Base-by-base conservation (phyloP, 768 basidiomycete genomes). In the Cyathus striatus region DNA sequence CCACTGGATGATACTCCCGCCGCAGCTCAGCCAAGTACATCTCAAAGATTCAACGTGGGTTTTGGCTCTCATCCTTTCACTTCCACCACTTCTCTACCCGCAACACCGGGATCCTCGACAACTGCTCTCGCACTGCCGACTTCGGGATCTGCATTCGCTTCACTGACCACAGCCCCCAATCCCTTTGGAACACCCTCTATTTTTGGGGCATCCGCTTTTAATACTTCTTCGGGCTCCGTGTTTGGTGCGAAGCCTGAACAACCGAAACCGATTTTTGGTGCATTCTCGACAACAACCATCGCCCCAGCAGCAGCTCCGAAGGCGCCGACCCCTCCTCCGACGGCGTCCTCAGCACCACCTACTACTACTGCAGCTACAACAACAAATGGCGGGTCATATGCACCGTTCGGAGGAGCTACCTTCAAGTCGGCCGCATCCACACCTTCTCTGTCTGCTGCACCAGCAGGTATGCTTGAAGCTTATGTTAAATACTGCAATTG, bases 61-160 rank as follows among this genome's bases (percentile, higher is more conserved):
- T 36, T 36, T n/a, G 7, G 9, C 27, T 7, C 10, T 36, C 12
- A 9, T 6, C 36, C 51, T 22, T 38, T 44, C 23, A 36, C 48
- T 5, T 39, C 55, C 7, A 42, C 61, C 9, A 48, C 54, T 14
- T 49, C 58, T 14, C 35, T n/a, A 9, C 27, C 27, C 9, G 9
- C 27, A 30, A 7, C 27, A n/a, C 27, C 27, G 27, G 27, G 7
- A 30, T 7, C 35, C 17, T 45, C 49, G 12, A n/a, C n/a, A n/a
- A n/a, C n/a, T n/a, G n/a, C n/a, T n/a, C n/a, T n/a, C n/a, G n/a
- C n/a, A n/a, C n/a, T n/a, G n/a, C n/a, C n/a, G n/a, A n/a, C n/a
- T n/a, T n/a, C n/a, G n/a, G n/a, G n/a, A n/a, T 64, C 65, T 35
- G 72, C 72, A 2, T 74, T 75, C 45, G 62, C 68, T 3, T 53